A percentile compares a stretch with the other conserved stretches of the same genome.
These are phyloP conservation scores for Draba incana DNA, from an alignment of 345 rosid genomes.

Conservation along the genomic window DNA sequence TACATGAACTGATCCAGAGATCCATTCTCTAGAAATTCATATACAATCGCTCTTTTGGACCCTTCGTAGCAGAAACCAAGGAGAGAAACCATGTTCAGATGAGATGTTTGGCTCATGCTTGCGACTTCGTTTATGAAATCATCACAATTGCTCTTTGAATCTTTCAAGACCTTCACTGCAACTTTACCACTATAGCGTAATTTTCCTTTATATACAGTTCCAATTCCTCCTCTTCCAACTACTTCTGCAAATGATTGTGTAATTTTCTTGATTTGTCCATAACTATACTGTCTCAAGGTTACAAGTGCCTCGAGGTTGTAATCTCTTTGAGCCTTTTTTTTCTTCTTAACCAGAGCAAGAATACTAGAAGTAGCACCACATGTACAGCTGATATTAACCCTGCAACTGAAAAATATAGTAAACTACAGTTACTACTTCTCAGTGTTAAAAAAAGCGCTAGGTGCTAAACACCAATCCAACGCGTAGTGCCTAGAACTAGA, in stretches of 20 bases:
- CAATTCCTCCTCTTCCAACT: conserved; percentile 40
- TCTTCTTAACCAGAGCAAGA: not conserved
- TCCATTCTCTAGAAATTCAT: conserved; percentile 45
- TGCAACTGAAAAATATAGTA: not conserved
- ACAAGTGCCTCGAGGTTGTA: not conserved
- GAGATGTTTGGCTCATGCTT: conserved; percentile 51
- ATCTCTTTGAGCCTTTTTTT: not conserved
- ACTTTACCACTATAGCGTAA: conserved; percentile 30
- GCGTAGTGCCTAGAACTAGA: too few species aligned
- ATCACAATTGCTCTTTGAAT: conserved; percentile 34
- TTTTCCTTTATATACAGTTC: conserved; percentile 30
- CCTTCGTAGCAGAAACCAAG: conserved; percentile 47
- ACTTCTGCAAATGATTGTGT: conserved; percentile 34
- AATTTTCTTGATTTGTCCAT: conserved; percentile 37
- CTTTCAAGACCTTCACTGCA: conserved; percentile 38
- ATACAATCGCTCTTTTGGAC: conserved; percentile 43
- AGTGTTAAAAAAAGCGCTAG: too few species aligned
- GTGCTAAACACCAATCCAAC: too few species aligned
- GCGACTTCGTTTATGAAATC: conserved; percentile 53
- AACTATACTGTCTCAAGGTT: conserved; percentile 24
- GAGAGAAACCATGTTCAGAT: conserved; percentile 46
- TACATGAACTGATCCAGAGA: conserved; percentile 44
- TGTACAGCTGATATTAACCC: not conserved
- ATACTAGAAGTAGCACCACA: not conserved
- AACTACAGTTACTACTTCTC: not conserved